Evolutionary conservation across 2,329 filamentous ascomycete species (phyloP), one percentile per base, ranked within the genome.

Genomic region (Colletotrichum brevisporum): DNA sequence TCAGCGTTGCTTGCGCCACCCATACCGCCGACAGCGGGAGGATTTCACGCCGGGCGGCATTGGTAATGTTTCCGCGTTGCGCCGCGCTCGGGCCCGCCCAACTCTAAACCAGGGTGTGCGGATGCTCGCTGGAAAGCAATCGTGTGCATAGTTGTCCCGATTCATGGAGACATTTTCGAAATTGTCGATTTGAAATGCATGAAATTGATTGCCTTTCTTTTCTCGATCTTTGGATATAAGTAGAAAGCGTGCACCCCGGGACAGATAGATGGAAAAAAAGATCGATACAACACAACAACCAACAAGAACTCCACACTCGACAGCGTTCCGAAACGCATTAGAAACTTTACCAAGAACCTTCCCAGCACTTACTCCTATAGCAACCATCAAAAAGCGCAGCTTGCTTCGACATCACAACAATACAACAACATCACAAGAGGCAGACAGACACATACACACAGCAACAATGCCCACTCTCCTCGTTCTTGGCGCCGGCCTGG

Each of bases 401-500:
- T 43, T 43, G 4, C 4, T n/a, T 2, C 41, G 15, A 43, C 41
- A n/a, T 43, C 41, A 43, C 2, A n/a, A 0, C 1, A 5, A 31
- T 15, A 0, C 5, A 16, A 2, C n/a, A n/a, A 58, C 3, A 50
- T 10, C 47, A 26, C 36, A 47, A 2, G 3, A 8, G 15, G 6
- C 24, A 54, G 53, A 45, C 2, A n/a, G 27, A 36, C 18, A 51
- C 21, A 41, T 50, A 16, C 24, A n/a, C 16, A 15, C 8, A 24
- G n/a, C n/a, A 60, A 73, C 39, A 87, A 87, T 85, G 84, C 82
- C 85, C 71, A 86, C 84, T 5, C 80, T 88, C 45, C 81, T 88
- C 26, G 80, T 88, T 52, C 79, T 88, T 12, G 86, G 86, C 26
- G 86, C 85, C 57, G 83, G 86, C 61, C 85, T 83, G 72, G 85